Evolutionary conservation across 2,329 filamentous ascomycete species (phyloP).

Genomic region (Fusarium anguioides): DNA sequence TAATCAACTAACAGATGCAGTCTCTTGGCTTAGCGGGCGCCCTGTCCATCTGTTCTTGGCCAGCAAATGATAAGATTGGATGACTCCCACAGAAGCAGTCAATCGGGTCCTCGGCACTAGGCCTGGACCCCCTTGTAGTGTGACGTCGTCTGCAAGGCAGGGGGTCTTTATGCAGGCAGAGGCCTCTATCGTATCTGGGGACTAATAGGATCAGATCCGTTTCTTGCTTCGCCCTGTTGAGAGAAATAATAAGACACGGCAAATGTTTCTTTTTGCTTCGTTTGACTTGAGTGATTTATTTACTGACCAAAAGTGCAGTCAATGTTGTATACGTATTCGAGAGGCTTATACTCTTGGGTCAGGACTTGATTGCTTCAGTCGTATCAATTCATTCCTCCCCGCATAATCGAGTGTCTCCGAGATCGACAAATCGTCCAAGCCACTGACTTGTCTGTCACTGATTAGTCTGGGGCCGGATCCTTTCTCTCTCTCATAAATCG

Average conservation of each 20-base stretch:
- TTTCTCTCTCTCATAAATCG: constrained; percentile 11
- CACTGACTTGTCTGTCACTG: not conserved
- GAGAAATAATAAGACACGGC: not conserved
- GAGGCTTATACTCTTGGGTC: not conserved
- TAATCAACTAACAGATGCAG: too few species aligned
- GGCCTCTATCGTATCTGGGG: not conserved
- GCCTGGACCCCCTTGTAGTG: not conserved
- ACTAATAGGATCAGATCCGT: constrained; percentile 3
- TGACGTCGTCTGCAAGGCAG: constrained; percentile 7
- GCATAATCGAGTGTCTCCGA: constrained; percentile 4
- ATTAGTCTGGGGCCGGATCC: too few species aligned
- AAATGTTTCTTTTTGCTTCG: not conserved
- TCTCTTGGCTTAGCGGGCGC: too few species aligned
- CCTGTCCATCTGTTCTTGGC: not conserved
- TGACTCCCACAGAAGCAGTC: not conserved
- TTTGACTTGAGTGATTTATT: not conserved
- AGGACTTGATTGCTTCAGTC: constrained; percentile 1
- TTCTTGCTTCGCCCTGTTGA: constrained; percentile 1
- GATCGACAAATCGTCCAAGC: constrained; percentile 14
- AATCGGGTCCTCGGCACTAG: constrained; percentile 26
- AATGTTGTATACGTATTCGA: not conserved
- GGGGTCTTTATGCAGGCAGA: not conserved
- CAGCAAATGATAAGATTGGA: constrained; percentile 16
- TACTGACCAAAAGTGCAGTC: not conserved
- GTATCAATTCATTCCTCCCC: not conserved